Percentiles rank a stretch among this genome's conserved stretches.
These are phyloP conservation scores for Microdochium bolleyi DNA, from an alignment of 2,329 filamentous ascomycete genomes.

Conservation along the genomic window DNA sequence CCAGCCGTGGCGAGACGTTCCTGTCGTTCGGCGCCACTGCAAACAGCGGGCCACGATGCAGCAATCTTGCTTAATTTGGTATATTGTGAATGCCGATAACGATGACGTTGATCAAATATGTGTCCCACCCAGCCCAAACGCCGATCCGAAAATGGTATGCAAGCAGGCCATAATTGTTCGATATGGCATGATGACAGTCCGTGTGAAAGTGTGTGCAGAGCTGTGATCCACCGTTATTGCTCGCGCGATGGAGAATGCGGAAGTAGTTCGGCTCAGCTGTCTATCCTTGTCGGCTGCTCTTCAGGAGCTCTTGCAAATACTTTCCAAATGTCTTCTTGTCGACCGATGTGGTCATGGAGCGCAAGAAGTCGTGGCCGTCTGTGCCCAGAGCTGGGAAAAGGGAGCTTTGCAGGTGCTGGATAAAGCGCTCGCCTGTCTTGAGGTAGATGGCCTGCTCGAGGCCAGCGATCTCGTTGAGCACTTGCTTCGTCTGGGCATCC, in stretches of 20 bases:
- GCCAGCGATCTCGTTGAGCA: constrained; percentile 78
- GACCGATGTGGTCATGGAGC: constrained; percentile 46
- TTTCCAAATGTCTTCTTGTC: constrained; percentile 55
- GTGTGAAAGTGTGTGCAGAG: background rate
- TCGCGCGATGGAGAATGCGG: too few relatives aligned
- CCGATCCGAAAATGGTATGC: background rate
- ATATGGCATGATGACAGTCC: background rate
- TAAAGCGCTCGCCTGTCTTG: constrained; percentile 80
- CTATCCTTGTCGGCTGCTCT: constrained; percentile 23
- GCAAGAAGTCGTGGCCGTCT: constrained; percentile 51
- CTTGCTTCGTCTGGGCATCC: constrained; percentile 83
- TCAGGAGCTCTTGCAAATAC: constrained; percentile 54
- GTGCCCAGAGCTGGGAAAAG: constrained; percentile 61
- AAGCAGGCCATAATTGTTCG: background rate
- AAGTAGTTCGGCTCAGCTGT: constrained; percentile 2
- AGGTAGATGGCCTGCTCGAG: constrained; percentile 85
- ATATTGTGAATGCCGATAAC: background rate
- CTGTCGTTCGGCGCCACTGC: too few relatives aligned
- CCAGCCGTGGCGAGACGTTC: too few relatives aligned
- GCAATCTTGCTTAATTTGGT: background rate
- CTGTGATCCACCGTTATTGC: too few relatives aligned
- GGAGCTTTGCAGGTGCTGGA: constrained; percentile 55
- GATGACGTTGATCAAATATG: background rate
- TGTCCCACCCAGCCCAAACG: background rate
- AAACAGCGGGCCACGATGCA: too few relatives aligned